Percentiles rank a stretch among this genome's conserved stretches.
Conservation (phyloP, 192 early-diverging fungal genomes). For the Coemansia brasiliensis region DNA sequence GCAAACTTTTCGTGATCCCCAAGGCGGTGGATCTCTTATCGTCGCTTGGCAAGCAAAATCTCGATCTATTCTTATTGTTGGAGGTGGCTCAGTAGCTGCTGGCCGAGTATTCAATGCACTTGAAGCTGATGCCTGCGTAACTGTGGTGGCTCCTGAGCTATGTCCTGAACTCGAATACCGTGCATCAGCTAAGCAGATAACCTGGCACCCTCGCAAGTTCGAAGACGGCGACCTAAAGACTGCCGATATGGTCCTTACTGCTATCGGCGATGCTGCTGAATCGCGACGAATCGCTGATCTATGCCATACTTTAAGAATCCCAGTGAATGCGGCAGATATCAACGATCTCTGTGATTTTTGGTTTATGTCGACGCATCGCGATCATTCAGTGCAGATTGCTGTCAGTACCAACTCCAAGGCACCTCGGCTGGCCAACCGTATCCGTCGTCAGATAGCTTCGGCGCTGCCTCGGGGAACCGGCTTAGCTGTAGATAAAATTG, state of each 20-base stretch:
- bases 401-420: slow-evolving; percentile 88
- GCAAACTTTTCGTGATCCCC: slow-evolving; percentile 51
- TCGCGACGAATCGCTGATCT: slow-evolving; percentile 66
- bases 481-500: slow-evolving; percentile 72
- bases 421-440: slow-evolving; percentile 81
- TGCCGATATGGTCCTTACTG: slow-evolving; percentile 64
- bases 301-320: slow-evolving; percentile 68
- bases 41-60: slow-evolving; percentile 76
- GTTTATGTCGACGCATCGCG: slow-evolving; percentile 83
- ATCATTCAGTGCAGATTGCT: slow-evolving; percentile 84
- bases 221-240: slow-evolving; percentile 50
- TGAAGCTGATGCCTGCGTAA: slow-evolving; percentile 78
- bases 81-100: slow-evolving; percentile 82
- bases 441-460: slow-evolving; percentile 67
- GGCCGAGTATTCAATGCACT: slow-evolving; percentile 78
- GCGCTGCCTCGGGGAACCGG: slow-evolving; percentile 64
- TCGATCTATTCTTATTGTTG: slow-evolving; percentile 85
- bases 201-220: slow-evolving; percentile 51
- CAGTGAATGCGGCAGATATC: slow-evolving; percentile 91
- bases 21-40: slow-evolving; percentile 75
- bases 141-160: slow-evolving; percentile 71
- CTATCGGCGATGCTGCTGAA: slow-evolving; percentile 71
- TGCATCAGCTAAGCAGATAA: slow-evolving; percentile 59
- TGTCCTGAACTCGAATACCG: slow-evolving; percentile 67
- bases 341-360: slow-evolving; percentile 91